phyloP scores from a whole-genome alignment of 1,284 basidiomycete genomes.

The Rhodotorula sp. region DNA sequence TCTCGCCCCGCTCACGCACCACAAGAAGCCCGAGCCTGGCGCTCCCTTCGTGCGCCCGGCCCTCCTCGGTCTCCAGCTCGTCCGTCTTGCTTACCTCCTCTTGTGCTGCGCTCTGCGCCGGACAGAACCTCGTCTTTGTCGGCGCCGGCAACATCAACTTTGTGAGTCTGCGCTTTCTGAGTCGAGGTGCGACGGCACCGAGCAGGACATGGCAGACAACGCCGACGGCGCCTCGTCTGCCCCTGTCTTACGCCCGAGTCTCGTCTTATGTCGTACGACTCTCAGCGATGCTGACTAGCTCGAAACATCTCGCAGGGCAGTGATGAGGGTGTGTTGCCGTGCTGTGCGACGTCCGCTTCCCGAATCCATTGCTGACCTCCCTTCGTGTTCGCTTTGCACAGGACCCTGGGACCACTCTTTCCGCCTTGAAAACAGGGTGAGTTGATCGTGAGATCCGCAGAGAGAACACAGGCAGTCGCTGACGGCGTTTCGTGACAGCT shows the following conservation, averaged over 20 bases:
- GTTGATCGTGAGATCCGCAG: not conserved
- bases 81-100: no score
- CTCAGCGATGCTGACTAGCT: not conserved
- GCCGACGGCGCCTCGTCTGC: no score
- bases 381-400: not conserved
- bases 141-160: constrained; percentile 66
- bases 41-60: constrained; percentile 15
- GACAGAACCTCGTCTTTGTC: constrained; percentile 76
- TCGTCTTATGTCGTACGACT: not conserved
- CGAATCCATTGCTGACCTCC: not conserved
- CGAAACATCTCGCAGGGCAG: constrained; percentile 9
- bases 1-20: constrained; percentile 28
- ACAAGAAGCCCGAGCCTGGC: constrained; percentile 23
- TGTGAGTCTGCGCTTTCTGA: constrained; percentile 9
- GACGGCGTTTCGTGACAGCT: constrained; percentile 58
- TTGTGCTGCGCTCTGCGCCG: not conserved
- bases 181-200: no score
- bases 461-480: not conserved
- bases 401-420: constrained; percentile 89
- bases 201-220: not conserved
- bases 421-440: constrained; percentile 79
- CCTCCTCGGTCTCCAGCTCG: not conserved
- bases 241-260: no score
- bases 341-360: not conserved
- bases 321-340: constrained; percentile 17